Evolutionary conservation across 441 rosid genomes (phyloP), one percentile per base, ranked within the genome.

Genomic region (Breynia disticha): DNA sequence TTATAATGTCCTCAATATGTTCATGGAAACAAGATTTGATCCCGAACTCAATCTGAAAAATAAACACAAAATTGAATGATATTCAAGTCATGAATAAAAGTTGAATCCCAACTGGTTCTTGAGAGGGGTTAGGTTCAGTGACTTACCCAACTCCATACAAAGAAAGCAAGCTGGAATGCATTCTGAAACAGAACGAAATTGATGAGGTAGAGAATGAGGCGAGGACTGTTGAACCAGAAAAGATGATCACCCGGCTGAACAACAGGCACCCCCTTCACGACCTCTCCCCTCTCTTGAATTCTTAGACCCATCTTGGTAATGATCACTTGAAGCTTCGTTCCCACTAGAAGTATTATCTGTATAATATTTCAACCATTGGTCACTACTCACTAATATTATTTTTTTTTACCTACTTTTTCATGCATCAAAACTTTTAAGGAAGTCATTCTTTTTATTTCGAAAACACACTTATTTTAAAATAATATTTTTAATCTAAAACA

Each of bases 161-260:
- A 86, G 69, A 86, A 90, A 60, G 95, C 97, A 15, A 86, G 71
- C 59, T 86, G 94, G 70, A 90, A 84, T 7, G 94, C 94, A 57
- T 90, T 90, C 86, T 80, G 83, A 66, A 90, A 90, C 57, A 90
- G 93, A 61, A 80, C 82, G 51, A 90, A 56, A 59, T 87, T 83
- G 61, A 90, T 82, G 56, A 90, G 87, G 46, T 75, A 74, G 61
- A 90, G 96, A 55, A 87, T 57, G 55, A 90, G 74, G 42, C 76
- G 85, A 0, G 97, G 96, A 17, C 82, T 77, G 37, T 85, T 79
- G 35, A 90, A 84, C 97, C 96, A 90, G 66, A 90, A 87, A 47
- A 87, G 87, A 11, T 87, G 79, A 59, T 87, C 87, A 0, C 86
- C 86, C 1, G 88, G 95, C 67, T 83, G 67, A 64, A 90, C 97